A percentile compares a stretch with the other conserved stretches of the same genome.
Evolutionary conservation across 2,329 filamentous ascomycete genomes (phyloP).

Genomic region (Xylaria sp.): DNA sequence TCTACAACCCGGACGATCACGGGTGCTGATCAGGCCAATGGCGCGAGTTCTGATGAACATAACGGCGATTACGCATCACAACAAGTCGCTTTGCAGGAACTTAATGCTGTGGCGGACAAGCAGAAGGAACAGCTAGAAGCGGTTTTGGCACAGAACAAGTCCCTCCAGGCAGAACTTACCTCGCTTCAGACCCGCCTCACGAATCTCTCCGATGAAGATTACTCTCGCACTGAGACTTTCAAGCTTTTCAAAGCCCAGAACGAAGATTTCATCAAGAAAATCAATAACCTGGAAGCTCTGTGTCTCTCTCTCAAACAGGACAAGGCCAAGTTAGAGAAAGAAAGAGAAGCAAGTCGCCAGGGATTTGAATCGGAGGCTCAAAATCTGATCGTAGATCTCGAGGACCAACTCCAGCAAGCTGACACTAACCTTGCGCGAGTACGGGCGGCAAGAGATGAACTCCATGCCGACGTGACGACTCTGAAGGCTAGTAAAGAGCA

Average conservation of each 20-base stretch:
- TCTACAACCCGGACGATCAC: conserved; percentile 46
- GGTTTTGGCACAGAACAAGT: conserved; percentile 70
- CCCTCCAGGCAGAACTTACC: conserved; percentile 72
- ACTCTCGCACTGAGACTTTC: conserved; percentile 86
- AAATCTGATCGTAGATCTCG: conserved; percentile 66
- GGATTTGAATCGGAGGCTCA: conserved; percentile 79
- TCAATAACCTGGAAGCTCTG: conserved; percentile 85
- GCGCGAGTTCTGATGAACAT: conserved; percentile 48
- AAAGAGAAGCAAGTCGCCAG: conserved; percentile 74
- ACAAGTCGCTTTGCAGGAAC: conserved; percentile 71
- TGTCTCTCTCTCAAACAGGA: conserved; percentile 83
- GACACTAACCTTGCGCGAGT: conserved; percentile 85
- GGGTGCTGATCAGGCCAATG: conserved; percentile 45
- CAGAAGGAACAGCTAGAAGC: conserved; percentile 84
- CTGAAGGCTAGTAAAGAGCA: conserved; percentile 76
- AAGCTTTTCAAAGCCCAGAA: conserved; percentile 85
- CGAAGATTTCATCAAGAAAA: conserved; percentile 84
- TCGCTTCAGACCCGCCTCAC: conserved; percentile 63
- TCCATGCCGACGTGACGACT: conserved; percentile 73
- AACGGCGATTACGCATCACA: conserved; percentile 59
- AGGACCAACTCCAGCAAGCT: conserved; percentile 71
- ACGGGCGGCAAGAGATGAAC: conserved; percentile 76
- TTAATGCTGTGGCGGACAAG: conserved; percentile 68
- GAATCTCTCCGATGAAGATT: conserved; percentile 83
- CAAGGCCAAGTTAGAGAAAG: conserved; percentile 75